Conservation (phyloP, 2,329 filamentous ascomycete genomes). For the Parastagonospora avenae region DNA sequence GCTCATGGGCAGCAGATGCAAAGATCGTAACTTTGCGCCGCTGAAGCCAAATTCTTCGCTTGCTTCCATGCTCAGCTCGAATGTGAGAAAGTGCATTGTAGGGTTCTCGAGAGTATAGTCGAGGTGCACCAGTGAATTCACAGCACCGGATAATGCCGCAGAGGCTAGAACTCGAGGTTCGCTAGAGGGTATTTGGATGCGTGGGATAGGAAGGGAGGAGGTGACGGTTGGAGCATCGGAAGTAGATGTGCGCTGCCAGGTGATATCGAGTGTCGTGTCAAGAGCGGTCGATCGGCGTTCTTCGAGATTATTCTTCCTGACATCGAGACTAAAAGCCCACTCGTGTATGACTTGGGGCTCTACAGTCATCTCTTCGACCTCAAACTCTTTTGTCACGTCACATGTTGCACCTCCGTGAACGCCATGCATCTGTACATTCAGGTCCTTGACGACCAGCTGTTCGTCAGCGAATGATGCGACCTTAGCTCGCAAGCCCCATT, state of each 20-base stretch:
- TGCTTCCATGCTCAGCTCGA: conserved; percentile 89
- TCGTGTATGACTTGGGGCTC: conserved; percentile 72
- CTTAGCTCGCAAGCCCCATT: conserved; percentile 76
- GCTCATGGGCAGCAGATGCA: conserved; percentile 84
- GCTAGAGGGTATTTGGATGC: conserved; percentile 77
- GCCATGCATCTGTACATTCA: conserved; percentile 66
- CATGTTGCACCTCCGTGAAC: conserved; percentile 68
- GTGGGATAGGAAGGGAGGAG: conserved; percentile 75
- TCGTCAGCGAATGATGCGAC: conserved; percentile 77
- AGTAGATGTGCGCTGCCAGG: conserved; percentile 69
- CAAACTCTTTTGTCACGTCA: conserved; percentile 41
- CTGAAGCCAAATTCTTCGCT: conserved; percentile 93
- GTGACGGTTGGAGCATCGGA: conserved; percentile 36
- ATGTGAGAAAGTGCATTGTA: conserved; percentile 91
- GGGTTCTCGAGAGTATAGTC: conserved; percentile 87
- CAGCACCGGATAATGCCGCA: conserved; percentile 40
- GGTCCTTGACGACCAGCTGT: conserved; percentile 64
- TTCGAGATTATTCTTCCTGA: conserved; percentile 79
- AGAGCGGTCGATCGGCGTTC: conserved; percentile 77
- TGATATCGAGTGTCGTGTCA: conserved; percentile 75
- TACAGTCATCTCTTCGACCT: conserved; percentile 50
- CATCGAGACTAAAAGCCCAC: conserved; percentile 72
- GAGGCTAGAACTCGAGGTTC: conserved; percentile 82
- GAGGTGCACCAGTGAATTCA: conserved; percentile 44
- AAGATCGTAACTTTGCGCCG: conserved; percentile 77